phyloP scores from a whole-genome alignment of 202 grass and related monocot species.

The Alloteropsis angusta region DNA sequence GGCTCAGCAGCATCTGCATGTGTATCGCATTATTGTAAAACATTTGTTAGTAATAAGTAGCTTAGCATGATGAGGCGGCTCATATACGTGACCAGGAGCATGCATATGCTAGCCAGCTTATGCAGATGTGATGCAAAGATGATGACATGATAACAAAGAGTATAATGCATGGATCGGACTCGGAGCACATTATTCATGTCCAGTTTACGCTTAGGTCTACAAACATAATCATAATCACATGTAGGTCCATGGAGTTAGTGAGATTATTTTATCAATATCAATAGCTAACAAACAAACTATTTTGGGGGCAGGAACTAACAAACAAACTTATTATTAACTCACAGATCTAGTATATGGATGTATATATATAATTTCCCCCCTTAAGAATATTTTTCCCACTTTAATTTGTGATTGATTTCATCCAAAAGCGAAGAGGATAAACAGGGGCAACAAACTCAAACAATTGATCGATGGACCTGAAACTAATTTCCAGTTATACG shows the following conservation, averaged over 20 bases:
- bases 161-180: background rate
- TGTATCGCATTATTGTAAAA: background rate
- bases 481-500: background rate
- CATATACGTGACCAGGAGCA: background rate
- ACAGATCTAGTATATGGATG: no score
- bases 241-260: background rate
- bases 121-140: background rate
- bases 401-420: no score
- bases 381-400: no score
- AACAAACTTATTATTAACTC: no score
- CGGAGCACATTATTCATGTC: background rate
- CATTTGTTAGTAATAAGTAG: background rate
- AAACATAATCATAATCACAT: background rate
- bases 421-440: no score
- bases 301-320: no score
- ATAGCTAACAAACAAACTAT: no score
- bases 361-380: no score
- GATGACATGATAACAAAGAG: no score
- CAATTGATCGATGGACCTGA: background rate
- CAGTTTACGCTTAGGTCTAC: background rate
- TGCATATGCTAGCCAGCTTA: background rate
- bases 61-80: background rate
- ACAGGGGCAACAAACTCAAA: no score
- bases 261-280: no score
- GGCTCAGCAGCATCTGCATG: conserved; percentile 55